Conservation (phyloP, 306 rosid species). For the Rosa persica region DNA sequence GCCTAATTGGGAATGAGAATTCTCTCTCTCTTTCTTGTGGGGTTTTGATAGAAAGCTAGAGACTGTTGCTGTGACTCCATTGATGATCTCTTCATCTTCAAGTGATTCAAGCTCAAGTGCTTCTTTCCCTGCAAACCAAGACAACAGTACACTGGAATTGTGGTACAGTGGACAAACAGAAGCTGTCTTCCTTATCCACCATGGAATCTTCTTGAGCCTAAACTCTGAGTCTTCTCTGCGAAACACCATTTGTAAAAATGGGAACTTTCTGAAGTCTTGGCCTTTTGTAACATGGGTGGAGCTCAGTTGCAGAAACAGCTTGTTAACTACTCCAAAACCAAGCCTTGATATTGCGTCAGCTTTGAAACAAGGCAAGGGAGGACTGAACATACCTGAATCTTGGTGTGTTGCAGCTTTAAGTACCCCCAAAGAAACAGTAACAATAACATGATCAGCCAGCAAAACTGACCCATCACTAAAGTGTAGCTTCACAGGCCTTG, state of each 20-base stretch:
- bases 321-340: slow-evolving; percentile 97
- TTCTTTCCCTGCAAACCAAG: slow-evolving; percentile 93
- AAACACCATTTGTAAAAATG: slow-evolving; percentile 70
- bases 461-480: slow-evolving; percentile 68
- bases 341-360: slow-evolving; percentile 82
- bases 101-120: slow-evolving; percentile 79
- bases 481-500: slow-evolving; percentile 77
- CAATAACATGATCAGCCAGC: slow-evolving; percentile 82
- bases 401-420: slow-evolving; percentile 72
- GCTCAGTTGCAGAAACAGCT: slow-evolving; percentile 74
- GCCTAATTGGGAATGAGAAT: slow-evolving; percentile 29
- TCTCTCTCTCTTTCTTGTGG: slow-evolving; percentile 26
- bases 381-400: slow-evolving; percentile 66
- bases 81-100: slow-evolving; percentile 61
- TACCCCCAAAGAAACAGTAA: slow-evolving; percentile 90
- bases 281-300: slow-evolving; percentile 23
- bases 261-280: slow-evolving; percentile 42
- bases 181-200: slow-evolving; percentile 95
- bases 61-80: slow-evolving; percentile 66
- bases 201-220: slow-evolving; percentile 64
- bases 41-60: slow-evolving; percentile 45
- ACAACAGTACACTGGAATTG: slow-evolving; percentile 63
- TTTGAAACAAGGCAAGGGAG: slow-evolving; percentile 81
- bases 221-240: slow-evolving; percentile 59
- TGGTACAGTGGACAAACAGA: slow-evolving; percentile 67